Conservation (phyloP, 345 rosid genomes). For the Ailanthus altissimus region DNA sequence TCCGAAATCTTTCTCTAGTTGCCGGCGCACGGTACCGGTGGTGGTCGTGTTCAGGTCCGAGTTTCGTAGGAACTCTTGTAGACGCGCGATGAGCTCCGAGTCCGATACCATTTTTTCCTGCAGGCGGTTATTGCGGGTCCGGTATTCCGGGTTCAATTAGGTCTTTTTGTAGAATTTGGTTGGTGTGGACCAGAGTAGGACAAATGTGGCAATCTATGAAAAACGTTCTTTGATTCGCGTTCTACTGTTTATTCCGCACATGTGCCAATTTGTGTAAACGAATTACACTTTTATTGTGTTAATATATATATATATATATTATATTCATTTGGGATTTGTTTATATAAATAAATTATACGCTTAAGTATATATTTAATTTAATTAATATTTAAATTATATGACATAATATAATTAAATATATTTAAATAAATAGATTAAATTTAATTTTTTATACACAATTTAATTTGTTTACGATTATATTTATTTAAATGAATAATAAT, state of each 20-base stretch:
- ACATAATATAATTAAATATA: too few species aligned
- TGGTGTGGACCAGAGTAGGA: slow-evolving; percentile 4
- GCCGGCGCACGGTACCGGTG: slow-evolving; percentile 41
- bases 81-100: slow-evolving; percentile 41
- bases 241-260: slow-evolving; percentile 33
- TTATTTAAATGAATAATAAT: too few species aligned
- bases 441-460: too few species aligned
- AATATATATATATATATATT: too few species aligned
- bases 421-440: too few species aligned
- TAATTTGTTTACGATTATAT: too few species aligned
- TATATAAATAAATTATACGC: too few species aligned
- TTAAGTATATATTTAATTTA: too few species aligned
- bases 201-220: slow-evolving; percentile 15
- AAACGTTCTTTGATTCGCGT: background rate
- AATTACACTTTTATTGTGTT: too few species aligned
- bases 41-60: slow-evolving; percentile 57
- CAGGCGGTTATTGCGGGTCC: background rate
- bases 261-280: too few species aligned
- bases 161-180: background rate
- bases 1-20: slow-evolving; percentile 48
- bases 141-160: background rate
- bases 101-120: slow-evolving; percentile 42
- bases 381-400: too few species aligned
- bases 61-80: slow-evolving; percentile 37
- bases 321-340: too few species aligned